Evolutionary conservation across 768 basidiomycete species (phyloP), one percentile per base, ranked within the genome.

Genomic region (Phanerodontia chrysosporium): DNA sequence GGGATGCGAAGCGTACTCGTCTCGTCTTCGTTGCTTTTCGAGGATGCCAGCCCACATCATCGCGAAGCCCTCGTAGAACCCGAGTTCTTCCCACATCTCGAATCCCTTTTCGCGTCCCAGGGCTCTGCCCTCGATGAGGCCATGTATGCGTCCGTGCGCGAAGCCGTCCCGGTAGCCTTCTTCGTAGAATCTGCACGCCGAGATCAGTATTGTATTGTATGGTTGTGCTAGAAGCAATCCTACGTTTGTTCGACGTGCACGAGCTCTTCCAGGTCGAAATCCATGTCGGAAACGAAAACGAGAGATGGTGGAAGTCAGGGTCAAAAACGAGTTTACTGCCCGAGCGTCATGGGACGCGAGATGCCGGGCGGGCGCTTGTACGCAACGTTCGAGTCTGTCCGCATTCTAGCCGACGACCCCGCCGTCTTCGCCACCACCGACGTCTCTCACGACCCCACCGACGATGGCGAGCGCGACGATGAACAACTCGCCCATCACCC

Each of bases 61-160:
- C 2, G 92, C 92, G 65, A 89, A 89, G 5, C 95, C 96, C 65
- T 95, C 83, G 70, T 95, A 95, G 66, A 87, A 98, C 1, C 92
- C 95, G 13, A 99, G 81, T 71, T 99, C 96, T 71, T 98, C 95
- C 94, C 95, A 98, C 73, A 97, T 86, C 73, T 96, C 95, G 71
- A 87, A 98, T 0, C 90, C 92, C 65, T 96, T 95, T 65, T 93
- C 89, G 56, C 86, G 80, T 1, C 95, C 96, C 18, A 98, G 79
- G 0, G 89, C 88, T 14, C 94, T 80, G 9, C 96, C 96, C 71
- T 99, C 94, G 61, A 94, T 92, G 25, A 91, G 73, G 1, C 96
- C 95, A 65, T 96, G 95, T 6, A 95, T 83, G 42, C 86, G 81
- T 1, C 96, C 96, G 70, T 98, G 96, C 0, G 78, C 85, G 67